phyloP scores from a whole-genome alignment of 225 moss, liverwort and hornwort species.

The Neckera pumila region DNA sequence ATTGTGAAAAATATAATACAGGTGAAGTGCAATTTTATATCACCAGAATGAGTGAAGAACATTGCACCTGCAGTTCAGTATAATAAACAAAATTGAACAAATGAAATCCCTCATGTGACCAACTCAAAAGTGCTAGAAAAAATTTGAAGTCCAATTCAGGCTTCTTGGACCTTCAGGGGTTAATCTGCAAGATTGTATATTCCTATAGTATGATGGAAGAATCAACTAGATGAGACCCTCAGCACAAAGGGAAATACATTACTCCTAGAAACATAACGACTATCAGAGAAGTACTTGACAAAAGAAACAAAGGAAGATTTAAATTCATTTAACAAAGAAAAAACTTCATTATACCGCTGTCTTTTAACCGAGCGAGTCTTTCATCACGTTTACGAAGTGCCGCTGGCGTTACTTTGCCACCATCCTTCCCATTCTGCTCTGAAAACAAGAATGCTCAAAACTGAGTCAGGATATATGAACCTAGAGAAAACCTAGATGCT shows the following conservation, averaged over 20 bases:
- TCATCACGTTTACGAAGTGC: slow-evolving; percentile 94
- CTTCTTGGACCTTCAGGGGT: background rate
- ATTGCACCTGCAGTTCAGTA: background rate
- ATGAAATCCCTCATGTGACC: background rate
- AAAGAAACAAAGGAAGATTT: background rate
- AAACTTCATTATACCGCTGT: slow-evolving; percentile 55
- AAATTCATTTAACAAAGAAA: background rate
- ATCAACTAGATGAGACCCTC: background rate
- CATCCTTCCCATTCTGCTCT: slow-evolving; percentile 65
- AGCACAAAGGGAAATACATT: background rate
- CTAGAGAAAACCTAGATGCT: background rate
- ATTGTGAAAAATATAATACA: background rate
- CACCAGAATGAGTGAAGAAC: background rate
- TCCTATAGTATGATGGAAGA: background rate
- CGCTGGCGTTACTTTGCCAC: slow-evolving; percentile 50
- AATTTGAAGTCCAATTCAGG: background rate
- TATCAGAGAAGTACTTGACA: background rate
- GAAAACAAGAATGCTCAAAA: slow-evolving; percentile 18
- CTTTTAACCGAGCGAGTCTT: slow-evolving; percentile 86
- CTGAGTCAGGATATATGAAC: background rate
- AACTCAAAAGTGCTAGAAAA: background rate
- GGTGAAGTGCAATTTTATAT: background rate
- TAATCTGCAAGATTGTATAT: background rate
- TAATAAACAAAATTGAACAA: background rate
- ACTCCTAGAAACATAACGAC: background rate